Evolutionary conservation across 2,329 filamentous ascomycete genomes (phyloP), one percentile per base, ranked within the genome.

Genomic region (Stylonectria norvegica): DNA sequence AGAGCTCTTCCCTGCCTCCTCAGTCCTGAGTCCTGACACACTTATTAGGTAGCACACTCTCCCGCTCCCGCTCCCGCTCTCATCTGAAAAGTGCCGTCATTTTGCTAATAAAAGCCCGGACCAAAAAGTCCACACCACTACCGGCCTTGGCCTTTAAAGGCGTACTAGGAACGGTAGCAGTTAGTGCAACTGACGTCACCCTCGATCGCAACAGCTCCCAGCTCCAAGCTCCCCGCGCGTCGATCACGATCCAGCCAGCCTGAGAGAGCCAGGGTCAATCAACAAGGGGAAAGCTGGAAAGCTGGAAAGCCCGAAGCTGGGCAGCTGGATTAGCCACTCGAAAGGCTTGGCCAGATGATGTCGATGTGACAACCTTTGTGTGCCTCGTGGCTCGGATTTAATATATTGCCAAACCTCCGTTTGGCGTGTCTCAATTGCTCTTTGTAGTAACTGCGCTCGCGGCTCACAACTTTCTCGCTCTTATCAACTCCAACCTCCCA

Each of bases 271-370:
- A 25, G 22, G 22, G 12, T 12, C 8, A 25, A 25, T 25, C 22
- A 7, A 12, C 8, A 7, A 25, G 8, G 22, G 22, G 22, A 25
- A 25, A 12, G 22, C 7, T 7, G 22, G 22, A 25, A 8, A 12
- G 22, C 12, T 30, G 8, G 27, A 30, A 6, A 30, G n/a, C n/a
- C n/a, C n/a, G n/a, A n/a, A n/a, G n/a, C n/a, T n/a, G n/a, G n/a
- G n/a, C n/a, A n/a, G n/a, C n/a, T n/a, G n/a, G n/a, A n/a, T n/a
- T n/a, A n/a, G n/a, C n/a, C n/a, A n/a, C n/a, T n/a, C n/a, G n/a
- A n/a, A n/a, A n/a, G 27, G 9, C 15, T 15, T 6, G 8, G 27
- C 8, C 9, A 14, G 47, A 56, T 55, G 49, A 56, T 57, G 50
- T 50, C 41, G 46, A 37, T 37, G 49, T 53, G 43, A 56, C 53